A percentile compares a stretch with the other conserved stretches of the same genome.
Conservation (phyloP, 2,329 filamentous ascomycete genomes). For the Bipolaris gigantea region DNA sequence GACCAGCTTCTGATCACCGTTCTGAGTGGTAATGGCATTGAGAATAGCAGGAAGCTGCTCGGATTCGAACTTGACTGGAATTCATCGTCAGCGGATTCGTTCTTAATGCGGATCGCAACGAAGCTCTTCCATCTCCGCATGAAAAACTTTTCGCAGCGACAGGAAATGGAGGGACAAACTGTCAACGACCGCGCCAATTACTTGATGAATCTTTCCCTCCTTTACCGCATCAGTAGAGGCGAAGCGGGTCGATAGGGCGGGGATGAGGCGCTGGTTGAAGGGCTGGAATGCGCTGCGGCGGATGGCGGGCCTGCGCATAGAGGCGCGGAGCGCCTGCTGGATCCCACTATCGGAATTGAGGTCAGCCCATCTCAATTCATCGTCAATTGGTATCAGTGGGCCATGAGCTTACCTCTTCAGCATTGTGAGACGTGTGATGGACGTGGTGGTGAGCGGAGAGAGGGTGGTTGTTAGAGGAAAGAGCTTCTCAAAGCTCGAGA, state of each 20-base stretch:
- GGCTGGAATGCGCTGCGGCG: conserved; percentile 61
- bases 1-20: conserved; percentile 91
- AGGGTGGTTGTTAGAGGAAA: conserved; percentile 30
- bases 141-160: conserved; percentile 50
- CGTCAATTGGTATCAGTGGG: conserved; percentile 42
- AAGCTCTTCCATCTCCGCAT: conserved; percentile 15
- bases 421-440: conserved; percentile 57
- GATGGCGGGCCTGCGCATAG: conserved; percentile 61
- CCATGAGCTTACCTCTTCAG: conserved; percentile 60
- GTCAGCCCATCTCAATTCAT: conserved; percentile 32
- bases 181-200: conserved; percentile 98
- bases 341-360: too few relatives aligned
- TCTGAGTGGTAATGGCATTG: conserved; percentile 90
- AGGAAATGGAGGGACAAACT: conserved; percentile 56
- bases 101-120: conserved; percentile 27
- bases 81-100: conserved; percentile 36
- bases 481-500: conserved; percentile 18
- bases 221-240: conserved; percentile 60
- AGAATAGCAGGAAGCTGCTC: conserved; percentile 95
- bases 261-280: conserved; percentile 60
- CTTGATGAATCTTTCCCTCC: conserved; percentile 67
- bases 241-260: conserved; percentile 63
- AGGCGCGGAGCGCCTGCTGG: too few relatives aligned
- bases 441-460: conserved; percentile 34
- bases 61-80: conserved; percentile 90